These are phyloP conservation scores for Phytopythium boreale DNA, from an alignment of 352 stramenopile species.

Conservation along the genomic window DNA sequence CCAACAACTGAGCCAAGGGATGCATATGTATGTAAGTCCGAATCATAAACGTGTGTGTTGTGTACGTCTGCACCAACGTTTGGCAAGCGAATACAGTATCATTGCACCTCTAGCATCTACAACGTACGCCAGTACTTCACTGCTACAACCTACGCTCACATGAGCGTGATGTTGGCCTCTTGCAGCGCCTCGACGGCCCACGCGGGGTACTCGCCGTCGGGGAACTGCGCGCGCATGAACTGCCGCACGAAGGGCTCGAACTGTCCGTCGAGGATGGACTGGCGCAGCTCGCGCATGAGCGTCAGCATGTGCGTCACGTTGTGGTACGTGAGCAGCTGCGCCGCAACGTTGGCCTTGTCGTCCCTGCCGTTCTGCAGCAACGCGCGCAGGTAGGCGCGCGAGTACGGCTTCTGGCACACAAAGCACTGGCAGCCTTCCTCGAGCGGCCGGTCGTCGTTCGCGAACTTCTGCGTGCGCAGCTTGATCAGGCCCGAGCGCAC, in stretches of 20 bases:
- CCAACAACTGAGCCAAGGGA: too few species aligned
- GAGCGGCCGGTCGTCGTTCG: conserved; percentile 56
- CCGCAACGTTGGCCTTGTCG: conserved; percentile 52
- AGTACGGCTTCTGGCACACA: conserved; percentile 66
- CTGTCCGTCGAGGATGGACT: conserved; percentile 65
- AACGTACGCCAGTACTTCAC: too few species aligned
- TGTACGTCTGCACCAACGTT: not conserved
- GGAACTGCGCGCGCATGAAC: conserved; percentile 81
- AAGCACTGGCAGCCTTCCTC: conserved; percentile 66
- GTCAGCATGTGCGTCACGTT: conserved; percentile 86
- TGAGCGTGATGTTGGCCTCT: conserved; percentile 48
- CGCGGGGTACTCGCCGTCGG: conserved; percentile 40
- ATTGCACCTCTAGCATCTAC: not conserved
- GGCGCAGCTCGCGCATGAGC: conserved; percentile 68
- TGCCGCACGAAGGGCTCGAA: conserved; percentile 74
- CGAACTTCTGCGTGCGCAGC: conserved; percentile 58
- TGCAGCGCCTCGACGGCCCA: conserved; percentile 72
- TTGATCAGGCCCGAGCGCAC: conserved; percentile 65
- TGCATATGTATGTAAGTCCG: not conserved
- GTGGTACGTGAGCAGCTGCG: conserved; percentile 75
- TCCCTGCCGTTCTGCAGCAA: conserved; percentile 75
- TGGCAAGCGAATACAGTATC: too few species aligned
- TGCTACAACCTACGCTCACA: conserved; percentile 6
- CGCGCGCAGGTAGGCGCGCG: conserved; percentile 62
- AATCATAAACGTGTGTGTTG: not conserved